Percentiles rank a stretch among this genome's conserved stretches.
These are phyloP conservation scores for Agrostemma githago DNA, from an alignment of 148 eudicot species.

Conservation along the genomic window DNA sequence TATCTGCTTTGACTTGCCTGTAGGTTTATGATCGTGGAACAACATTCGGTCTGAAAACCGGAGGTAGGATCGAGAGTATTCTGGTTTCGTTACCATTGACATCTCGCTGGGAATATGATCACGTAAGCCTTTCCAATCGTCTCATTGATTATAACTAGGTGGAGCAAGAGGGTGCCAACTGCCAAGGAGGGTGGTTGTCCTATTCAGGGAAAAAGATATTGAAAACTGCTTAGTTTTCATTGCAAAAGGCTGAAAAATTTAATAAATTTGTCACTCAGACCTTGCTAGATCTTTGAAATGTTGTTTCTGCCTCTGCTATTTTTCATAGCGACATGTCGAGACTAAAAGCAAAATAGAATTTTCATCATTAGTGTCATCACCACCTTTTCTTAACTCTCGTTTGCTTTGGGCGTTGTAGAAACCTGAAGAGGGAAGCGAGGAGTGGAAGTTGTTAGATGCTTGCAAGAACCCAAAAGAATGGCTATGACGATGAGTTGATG, in stretches of 20 bases:
- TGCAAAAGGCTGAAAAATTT: too few relatives aligned
- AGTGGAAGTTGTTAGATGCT: constrained; percentile 94
- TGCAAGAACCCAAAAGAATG: constrained; percentile 95
- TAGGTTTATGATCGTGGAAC: constrained; percentile 96
- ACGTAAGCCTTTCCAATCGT: constrained; percentile 45
- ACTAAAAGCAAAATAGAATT: background rate
- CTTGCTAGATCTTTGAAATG: background rate
- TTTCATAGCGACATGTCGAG: background rate
- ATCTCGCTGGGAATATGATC: constrained; percentile 97
- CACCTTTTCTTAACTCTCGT: background rate
- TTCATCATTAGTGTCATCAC: background rate
- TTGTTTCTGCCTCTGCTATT: background rate
- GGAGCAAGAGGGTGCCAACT: background rate
- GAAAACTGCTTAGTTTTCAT: background rate
- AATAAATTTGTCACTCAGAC: background rate
- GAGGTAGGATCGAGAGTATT: constrained; percentile 95
- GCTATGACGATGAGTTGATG: constrained; percentile 39
- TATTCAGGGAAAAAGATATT: background rate
- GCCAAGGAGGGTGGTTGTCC: background rate
- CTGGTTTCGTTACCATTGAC: constrained; percentile 87
- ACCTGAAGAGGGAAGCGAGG: constrained; percentile 93
- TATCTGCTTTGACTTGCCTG: background rate
- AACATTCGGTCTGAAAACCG: constrained; percentile 95
- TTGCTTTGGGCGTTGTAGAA: constrained; percentile 36
- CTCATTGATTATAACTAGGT: background rate